Evolutionary conservation across 2,329 filamentous ascomycete genomes (phyloP).

Genomic region (Fusarium chuoi): DNA sequence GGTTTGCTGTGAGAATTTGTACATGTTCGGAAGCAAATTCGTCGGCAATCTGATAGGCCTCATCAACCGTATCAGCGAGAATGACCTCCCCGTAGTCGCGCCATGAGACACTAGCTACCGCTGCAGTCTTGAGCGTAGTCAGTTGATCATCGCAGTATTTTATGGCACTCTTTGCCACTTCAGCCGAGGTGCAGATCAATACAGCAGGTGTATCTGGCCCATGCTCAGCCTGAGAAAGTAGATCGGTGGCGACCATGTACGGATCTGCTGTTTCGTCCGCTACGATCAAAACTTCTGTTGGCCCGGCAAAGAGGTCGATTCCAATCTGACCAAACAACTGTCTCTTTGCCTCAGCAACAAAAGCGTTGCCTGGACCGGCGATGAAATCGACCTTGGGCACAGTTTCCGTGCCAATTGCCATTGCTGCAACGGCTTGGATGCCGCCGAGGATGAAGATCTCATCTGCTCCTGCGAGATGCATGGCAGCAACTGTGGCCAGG

Average conservation of each 20-base stretch:
- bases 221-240: conserved; percentile 5
- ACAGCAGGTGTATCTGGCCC: background rate
- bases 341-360: background rate
- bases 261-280: background rate
- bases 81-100: background rate
- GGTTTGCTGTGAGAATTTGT: background rate
- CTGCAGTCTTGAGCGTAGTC: background rate
- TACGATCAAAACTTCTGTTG: background rate
- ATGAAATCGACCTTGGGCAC: background rate
- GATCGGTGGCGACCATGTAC: background rate
- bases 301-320: background rate
- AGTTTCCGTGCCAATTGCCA: background rate
- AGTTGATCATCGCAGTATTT: background rate
- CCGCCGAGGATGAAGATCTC: background rate
- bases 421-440: background rate
- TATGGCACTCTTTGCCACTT: background rate
- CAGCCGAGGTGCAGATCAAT: background rate
- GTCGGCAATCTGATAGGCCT: background rate
- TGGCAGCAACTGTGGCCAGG: background rate
- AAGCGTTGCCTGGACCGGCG: background rate
- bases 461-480: conserved; percentile 1
- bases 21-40: conserved; percentile 1
- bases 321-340: background rate
- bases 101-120: background rate
- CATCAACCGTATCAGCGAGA: background rate